These are phyloP conservation scores for Rubia yunnanensis DNA, from an alignment of 257 asterid species.

Conservation along the genomic window DNA sequence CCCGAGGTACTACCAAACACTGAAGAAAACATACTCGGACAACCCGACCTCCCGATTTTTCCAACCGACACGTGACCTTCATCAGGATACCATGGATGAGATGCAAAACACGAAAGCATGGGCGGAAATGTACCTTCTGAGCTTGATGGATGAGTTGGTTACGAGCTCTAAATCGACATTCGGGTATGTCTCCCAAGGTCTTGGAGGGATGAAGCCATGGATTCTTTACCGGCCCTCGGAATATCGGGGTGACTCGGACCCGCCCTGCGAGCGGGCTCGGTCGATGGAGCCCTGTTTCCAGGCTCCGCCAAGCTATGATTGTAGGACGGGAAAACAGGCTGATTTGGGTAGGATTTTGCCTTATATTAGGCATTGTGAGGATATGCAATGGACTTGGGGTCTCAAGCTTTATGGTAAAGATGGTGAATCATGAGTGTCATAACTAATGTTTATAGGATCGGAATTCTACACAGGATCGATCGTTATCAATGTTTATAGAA, in stretches of 20 bases:
- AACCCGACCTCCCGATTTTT: constrained; percentile 37
- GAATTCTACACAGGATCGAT: too few relatives aligned
- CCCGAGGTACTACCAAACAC: constrained; percentile 39
- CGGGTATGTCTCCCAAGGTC: constrained; percentile 82
- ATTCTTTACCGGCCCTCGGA: constrained; percentile 19
- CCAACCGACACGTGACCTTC: constrained; percentile 65
- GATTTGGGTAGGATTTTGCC: background rate
- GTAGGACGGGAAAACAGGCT: background rate
- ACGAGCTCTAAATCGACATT: constrained; percentile 75
- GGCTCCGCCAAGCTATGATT: background rate
- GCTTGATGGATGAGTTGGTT: constrained; percentile 61
- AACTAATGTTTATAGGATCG: too few relatives aligned
- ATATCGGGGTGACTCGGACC: constrained; percentile 26
- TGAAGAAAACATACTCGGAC: constrained; percentile 50
- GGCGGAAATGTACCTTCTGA: constrained; percentile 75
- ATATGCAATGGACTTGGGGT: constrained; percentile 2
- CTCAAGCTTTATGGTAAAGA: background rate
- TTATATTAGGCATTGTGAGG: background rate
- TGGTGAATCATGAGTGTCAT: background rate
- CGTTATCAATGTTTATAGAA: background rate
- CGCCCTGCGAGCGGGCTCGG: constrained; percentile 40
- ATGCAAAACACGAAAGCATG: constrained; percentile 55
- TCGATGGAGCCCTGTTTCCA: constrained; percentile 27
- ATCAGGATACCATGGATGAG: constrained; percentile 39
- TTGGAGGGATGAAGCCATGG: constrained; percentile 78